A percentile compares a stretch with the other conserved stretches of the same genome.
Evolutionary conservation across 768 basidiomycete genomes (phyloP).

Genomic region (Agrocybe pediades): DNA sequence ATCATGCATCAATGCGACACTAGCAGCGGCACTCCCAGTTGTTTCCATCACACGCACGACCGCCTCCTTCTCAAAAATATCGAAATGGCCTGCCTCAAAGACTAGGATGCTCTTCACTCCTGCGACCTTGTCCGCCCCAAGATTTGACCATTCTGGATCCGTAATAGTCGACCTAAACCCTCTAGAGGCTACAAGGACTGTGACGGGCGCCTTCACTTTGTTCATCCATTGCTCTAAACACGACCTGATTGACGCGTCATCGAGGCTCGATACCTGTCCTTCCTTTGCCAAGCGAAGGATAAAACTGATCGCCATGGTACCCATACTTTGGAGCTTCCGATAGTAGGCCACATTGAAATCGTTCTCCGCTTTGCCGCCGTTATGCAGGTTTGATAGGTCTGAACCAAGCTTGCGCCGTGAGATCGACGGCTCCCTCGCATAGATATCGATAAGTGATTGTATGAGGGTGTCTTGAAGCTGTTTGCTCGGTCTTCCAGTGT

Average conservation of each 20-base stretch:
- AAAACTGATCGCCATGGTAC: too few species aligned
- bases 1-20: too few species aligned
- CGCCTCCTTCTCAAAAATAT: background rate
- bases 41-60: too few species aligned
- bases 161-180: background rate
- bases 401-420: background rate
- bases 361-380: too few species aligned
- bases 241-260: background rate
- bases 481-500: background rate
- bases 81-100: background rate
- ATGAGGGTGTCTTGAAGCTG: background rate
- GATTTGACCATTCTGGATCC: background rate
- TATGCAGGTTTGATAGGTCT: background rate
- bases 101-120: background rate
- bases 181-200: background rate
- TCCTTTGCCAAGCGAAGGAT: too few species aligned
- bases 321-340: too few species aligned
- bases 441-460: too few species aligned
- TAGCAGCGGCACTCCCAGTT: too few species aligned
- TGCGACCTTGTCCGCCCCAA: background rate
- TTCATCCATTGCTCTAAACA: conserved; percentile 4
- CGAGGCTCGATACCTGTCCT: background rate
- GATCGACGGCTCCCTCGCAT: background rate
- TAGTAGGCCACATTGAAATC: too few species aligned
- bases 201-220: conserved; percentile 1